phyloP scores from a whole-genome alignment of 352 stramenopile species.

The Pythium sp. region DNA sequence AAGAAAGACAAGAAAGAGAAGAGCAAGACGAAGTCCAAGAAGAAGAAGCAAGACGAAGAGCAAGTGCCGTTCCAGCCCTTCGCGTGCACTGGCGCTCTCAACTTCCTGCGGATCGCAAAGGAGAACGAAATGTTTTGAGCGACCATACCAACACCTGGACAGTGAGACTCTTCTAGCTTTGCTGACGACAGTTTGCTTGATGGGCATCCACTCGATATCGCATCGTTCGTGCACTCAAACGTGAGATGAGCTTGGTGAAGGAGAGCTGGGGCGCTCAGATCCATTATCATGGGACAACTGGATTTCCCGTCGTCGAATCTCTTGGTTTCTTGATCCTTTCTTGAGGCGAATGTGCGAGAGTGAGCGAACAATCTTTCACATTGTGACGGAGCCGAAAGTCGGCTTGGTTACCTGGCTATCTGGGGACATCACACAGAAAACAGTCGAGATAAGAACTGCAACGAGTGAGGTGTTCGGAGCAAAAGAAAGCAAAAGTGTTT shows the following conservation, averaged over 20 bases:
- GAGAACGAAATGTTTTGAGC: constrained; percentile 74
- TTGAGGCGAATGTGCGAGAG: background rate
- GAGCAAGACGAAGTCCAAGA: constrained; percentile 6
- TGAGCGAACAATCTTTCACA: background rate
- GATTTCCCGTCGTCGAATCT: background rate
- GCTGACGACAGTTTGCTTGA: background rate
- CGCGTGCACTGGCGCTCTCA: constrained; percentile 61
- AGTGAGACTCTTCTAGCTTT: background rate
- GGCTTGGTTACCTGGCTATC: background rate
- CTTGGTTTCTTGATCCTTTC: background rate
- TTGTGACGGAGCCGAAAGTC: background rate
- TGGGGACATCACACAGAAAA: background rate
- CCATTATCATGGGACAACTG: background rate
- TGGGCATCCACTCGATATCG: background rate
- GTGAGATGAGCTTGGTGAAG: background rate
- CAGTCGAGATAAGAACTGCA: background rate
- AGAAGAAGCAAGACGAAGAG: constrained; percentile 24
- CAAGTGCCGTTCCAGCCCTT: constrained; percentile 48
- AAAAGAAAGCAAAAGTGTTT: background rate
- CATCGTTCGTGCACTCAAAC: background rate
- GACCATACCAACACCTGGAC: background rate
- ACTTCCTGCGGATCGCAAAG: constrained; percentile 59
- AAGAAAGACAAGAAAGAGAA: constrained; percentile 21
- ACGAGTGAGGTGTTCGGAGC: background rate
- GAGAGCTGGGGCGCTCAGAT: background rate